A percentile compares a stretch with the other conserved stretches of the same genome.
These are phyloP conservation scores for Vitis hybrid DNA, from an alignment of 177 flowering plant genomes.

Conservation along the genomic window DNA sequence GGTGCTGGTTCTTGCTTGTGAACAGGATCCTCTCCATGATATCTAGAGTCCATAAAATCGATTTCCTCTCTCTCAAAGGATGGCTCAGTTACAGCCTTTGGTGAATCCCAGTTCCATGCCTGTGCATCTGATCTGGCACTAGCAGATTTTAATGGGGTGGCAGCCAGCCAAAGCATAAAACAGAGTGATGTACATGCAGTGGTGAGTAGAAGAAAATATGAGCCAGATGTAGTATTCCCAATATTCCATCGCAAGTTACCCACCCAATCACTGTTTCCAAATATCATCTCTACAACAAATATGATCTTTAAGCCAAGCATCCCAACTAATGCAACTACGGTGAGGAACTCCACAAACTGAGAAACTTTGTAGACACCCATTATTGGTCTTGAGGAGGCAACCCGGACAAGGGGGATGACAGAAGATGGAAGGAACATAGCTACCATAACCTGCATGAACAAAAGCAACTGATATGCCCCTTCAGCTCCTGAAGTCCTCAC, in stretches of 20 bases:
- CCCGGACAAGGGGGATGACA: conserved; percentile 83
- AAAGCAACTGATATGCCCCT: conserved; percentile 80
- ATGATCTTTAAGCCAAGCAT: conserved; percentile 67
- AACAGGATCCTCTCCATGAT: conserved; percentile 28
- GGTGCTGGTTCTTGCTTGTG: conserved; percentile 24
- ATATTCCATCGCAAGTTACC: conserved; percentile 61
- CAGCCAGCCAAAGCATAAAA: conserved; percentile 83
- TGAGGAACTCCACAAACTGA: conserved; percentile 61
- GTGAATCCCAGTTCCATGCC: conserved; percentile 48
- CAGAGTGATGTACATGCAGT: conserved; percentile 56
- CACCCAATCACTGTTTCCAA: conserved; percentile 89
- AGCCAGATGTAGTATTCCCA: conserved; percentile 38
- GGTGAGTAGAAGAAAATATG: conserved; percentile 54
- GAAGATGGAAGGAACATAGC: conserved; percentile 92
- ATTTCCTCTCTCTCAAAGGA: conserved; percentile 25
- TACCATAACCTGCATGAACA: conserved; percentile 76
- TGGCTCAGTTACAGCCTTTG: conserved; percentile 23
- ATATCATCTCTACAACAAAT: conserved; percentile 74
- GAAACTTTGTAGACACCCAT: conserved; percentile 78
- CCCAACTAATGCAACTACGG: conserved; percentile 54
- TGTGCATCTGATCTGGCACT: conserved; percentile 42
- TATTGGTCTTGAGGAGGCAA: conserved; percentile 73
- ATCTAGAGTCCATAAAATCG: conserved; percentile 22
- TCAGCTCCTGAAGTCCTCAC: conserved; percentile 79
- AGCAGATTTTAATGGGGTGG: conserved; percentile 83